These are phyloP conservation scores for Graphilbum sp. DNA, from an alignment of 2,329 filamentous ascomycete species.

Conservation along the genomic window DNA sequence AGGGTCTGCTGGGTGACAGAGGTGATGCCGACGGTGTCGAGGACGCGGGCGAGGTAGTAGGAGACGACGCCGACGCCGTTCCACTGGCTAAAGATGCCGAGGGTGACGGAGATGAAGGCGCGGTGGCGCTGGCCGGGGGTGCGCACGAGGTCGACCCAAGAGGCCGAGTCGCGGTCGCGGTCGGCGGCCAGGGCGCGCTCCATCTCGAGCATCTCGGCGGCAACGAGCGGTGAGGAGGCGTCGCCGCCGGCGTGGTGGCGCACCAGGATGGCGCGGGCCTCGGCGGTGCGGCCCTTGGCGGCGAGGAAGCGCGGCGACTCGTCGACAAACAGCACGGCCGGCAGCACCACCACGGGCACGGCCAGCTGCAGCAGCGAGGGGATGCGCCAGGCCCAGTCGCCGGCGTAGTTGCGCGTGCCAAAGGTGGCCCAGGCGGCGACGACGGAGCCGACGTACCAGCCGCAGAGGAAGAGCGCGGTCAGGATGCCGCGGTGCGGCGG, in stretches of 20 bases:
- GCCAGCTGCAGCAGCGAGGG: conserved; percentile 36
- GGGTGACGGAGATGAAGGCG: conserved; percentile 3
- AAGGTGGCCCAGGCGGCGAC: conserved; percentile 18
- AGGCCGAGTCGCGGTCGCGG: conserved; percentile 1
- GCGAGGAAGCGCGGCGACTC: conserved; percentile 7
- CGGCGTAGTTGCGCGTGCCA: conserved; percentile 17
- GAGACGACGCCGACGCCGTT: conserved; percentile 3
- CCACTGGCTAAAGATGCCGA: conserved; percentile 4
- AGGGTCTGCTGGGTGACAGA: conserved; percentile 19
- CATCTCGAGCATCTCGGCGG: conserved; percentile 23
- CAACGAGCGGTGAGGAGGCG: conserved; percentile 28
- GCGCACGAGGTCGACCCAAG: conserved; percentile 19
- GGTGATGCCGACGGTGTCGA: conserved; percentile 13
- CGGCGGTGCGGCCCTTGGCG: conserved; percentile 9
- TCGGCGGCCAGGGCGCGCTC: conserved; percentile 1
- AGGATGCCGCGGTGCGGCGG: conserved; percentile 6
- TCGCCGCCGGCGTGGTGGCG: conserved; percentile 6
- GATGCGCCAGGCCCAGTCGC: conserved; percentile 35
- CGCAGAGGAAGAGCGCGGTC: conserved; percentile 5
- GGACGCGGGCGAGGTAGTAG: conserved; percentile 3
- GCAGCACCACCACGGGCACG: conserved; percentile 14
- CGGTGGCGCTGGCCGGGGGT: conserved; percentile 10
- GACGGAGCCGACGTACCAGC: conserved; percentile 14
- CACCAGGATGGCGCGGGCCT: conserved; percentile 18
- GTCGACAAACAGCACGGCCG: conserved; percentile 1